Evolutionary conservation across 2,329 filamentous ascomycete genomes (phyloP).

Genomic region (Diaporthe helianthi): DNA sequence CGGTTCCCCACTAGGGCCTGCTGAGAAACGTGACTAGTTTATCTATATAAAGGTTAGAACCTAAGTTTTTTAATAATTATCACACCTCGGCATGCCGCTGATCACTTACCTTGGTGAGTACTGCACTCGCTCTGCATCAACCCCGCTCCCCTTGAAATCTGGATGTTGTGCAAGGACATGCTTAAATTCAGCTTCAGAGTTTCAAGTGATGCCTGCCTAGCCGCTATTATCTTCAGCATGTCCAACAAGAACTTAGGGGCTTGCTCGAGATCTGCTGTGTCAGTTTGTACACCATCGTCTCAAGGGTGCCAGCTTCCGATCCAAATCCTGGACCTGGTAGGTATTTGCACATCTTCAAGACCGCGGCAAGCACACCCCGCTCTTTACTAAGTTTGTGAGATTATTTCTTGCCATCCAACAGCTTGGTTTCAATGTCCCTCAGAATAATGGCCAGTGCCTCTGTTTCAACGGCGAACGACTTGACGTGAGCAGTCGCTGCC

Average conservation of each 20-base stretch:
- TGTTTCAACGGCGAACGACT: background rate
- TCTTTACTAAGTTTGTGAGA: background rate
- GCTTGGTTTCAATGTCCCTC: conserved; percentile 7
- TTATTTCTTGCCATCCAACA: background rate
- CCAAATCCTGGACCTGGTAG: background rate
- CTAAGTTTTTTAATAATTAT: too few species aligned
- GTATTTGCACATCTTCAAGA: background rate
- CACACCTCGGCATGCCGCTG: too few species aligned
- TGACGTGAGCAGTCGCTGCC: background rate
- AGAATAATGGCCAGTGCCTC: conserved; percentile 2
- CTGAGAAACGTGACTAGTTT: too few species aligned
- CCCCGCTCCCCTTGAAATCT: background rate
- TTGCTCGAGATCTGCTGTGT: background rate
- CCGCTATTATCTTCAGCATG: background rate
- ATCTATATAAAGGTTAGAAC: too few species aligned
- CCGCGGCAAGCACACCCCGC: background rate
- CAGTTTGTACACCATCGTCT: background rate
- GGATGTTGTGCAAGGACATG: background rate
- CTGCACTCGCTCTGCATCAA: too few species aligned
- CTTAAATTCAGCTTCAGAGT: conserved; percentile 2
- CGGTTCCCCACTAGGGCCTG: background rate
- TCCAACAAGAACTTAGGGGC: background rate
- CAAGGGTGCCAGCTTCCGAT: background rate
- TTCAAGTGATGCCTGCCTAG: background rate
- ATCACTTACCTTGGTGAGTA: too few species aligned